Conservation (phyloP, 306 rosid species). For the Prinsepia uniflora region DNA sequence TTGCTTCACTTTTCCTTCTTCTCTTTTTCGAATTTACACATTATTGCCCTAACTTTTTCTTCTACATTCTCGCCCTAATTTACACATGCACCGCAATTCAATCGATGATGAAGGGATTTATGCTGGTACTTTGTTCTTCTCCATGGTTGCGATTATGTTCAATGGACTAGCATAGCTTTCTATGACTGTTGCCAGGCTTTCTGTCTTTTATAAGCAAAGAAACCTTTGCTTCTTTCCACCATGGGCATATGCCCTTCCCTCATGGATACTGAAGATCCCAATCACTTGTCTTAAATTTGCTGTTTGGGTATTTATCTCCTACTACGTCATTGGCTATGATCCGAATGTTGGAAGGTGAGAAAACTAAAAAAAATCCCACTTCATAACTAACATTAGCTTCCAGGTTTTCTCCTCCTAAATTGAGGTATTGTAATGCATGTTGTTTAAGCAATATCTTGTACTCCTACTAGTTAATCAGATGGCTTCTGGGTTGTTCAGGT, state of each 20-base stretch:
- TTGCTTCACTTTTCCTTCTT: too few species aligned
- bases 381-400: background rate
- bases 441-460: conserved; percentile 45
- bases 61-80: too few species aligned
- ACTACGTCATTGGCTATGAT: conserved; percentile 66
- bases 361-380: background rate
- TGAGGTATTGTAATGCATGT: conserved; percentile 25
- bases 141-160: conserved; percentile 43
- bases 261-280: conserved; percentile 57
- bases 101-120: conserved; percentile 43
- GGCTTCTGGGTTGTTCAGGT: conserved; percentile 42
- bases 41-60: too few species aligned
- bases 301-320: conserved; percentile 55
- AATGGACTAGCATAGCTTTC: conserved; percentile 57
- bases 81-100: conserved; percentile 43
- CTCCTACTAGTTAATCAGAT: conserved; percentile 41
- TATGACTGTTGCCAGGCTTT: conserved; percentile 48
- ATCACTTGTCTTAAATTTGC: conserved; percentile 41
- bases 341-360: conserved; percentile 44
- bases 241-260: conserved; percentile 58
- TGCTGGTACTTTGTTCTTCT: conserved; percentile 47
- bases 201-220: conserved; percentile 63
- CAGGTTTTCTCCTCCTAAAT: background rate
- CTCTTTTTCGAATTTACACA: too few species aligned
- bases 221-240: conserved; percentile 52